Evolutionary conservation across 257 asterid species (phyloP).

Genomic region (Capsicum rhomboideum): DNA sequence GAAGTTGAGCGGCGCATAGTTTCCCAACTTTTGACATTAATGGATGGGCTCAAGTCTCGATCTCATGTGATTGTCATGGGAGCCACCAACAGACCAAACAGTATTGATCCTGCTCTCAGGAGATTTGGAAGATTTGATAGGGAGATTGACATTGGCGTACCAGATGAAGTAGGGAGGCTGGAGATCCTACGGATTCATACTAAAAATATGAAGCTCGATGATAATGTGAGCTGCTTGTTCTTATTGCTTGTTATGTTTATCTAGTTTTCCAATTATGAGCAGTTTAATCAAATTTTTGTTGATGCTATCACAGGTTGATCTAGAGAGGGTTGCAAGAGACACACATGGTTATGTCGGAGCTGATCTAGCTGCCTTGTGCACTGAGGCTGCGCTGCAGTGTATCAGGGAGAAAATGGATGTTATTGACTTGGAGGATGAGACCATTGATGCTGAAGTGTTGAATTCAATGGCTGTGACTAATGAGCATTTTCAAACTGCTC

Average conservation of each 20-base stretch:
- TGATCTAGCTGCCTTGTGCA: constrained; percentile 86
- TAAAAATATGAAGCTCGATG: constrained; percentile 95
- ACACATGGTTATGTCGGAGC: constrained; percentile 96
- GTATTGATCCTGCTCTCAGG: constrained; percentile 88
- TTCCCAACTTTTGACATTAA: constrained; percentile 87
- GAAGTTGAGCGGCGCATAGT: constrained; percentile 96
- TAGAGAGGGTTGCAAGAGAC: constrained; percentile 73
- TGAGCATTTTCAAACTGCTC: constrained; percentile 84
- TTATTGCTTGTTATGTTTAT: neutral
- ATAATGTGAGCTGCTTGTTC: constrained; percentile 37
- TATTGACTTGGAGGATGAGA: constrained; percentile 81
- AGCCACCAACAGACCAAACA: constrained; percentile 88
- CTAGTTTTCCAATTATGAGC: neutral
- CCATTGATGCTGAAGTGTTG: constrained; percentile 83
- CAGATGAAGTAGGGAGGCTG: constrained; percentile 94
- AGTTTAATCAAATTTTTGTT: neutral
- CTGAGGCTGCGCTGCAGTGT: constrained; percentile 94
- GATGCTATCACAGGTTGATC: constrained; percentile 53
- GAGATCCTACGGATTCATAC: constrained; percentile 88
- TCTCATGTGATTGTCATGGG: constrained; percentile 86
- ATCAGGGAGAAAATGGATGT: constrained; percentile 98
- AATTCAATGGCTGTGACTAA: constrained; percentile 92
- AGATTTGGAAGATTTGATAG: constrained; percentile 93
- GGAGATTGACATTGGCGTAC: constrained; percentile 90
- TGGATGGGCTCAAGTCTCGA: constrained; percentile 96